phyloP scores from a whole-genome alignment of 768 basidiomycete genomes.

The Mrakia hoshinonis region DNA sequence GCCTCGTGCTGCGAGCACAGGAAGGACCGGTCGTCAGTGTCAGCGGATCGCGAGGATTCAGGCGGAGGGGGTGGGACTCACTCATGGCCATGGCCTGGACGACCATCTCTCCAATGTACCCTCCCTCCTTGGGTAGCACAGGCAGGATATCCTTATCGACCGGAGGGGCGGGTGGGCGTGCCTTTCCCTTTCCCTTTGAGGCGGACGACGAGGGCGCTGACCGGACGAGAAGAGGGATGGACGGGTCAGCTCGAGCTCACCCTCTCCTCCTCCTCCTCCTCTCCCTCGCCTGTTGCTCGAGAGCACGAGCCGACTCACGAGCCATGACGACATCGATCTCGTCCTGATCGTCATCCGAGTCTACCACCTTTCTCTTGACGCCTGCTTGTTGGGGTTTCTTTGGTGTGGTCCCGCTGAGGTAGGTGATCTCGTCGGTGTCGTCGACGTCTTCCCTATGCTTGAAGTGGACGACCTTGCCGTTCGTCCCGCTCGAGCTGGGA shows the following conservation, averaged over 20 bases:
- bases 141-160: background rate
- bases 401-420: slow-evolving; percentile 18
- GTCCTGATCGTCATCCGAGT: slow-evolving; percentile 2
- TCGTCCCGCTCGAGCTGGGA: background rate
- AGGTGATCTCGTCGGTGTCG: slow-evolving; percentile 13
- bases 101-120: slow-evolving; percentile 19
- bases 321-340: no score
- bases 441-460: slow-evolving; percentile 7
- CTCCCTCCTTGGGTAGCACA: slow-evolving; percentile 7
- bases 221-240: background rate
- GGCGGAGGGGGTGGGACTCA: background rate
- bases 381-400: background rate
- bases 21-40: background rate
- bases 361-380: slow-evolving; percentile 11
- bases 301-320: background rate
- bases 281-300: background rate
- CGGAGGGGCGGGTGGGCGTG: background rate
- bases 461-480: background rate
- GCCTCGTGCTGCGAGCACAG: background rate
- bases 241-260: slow-evolving; percentile 11
- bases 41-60: background rate
- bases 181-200: background rate
- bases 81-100: slow-evolving; percentile 13
- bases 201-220: background rate
- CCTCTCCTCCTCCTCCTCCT: background rate